A percentile compares a stretch with the other conserved stretches of the same genome.
Conservation (phyloP, 106 monocot genomes). For the Ottelia alismoides region DNA sequence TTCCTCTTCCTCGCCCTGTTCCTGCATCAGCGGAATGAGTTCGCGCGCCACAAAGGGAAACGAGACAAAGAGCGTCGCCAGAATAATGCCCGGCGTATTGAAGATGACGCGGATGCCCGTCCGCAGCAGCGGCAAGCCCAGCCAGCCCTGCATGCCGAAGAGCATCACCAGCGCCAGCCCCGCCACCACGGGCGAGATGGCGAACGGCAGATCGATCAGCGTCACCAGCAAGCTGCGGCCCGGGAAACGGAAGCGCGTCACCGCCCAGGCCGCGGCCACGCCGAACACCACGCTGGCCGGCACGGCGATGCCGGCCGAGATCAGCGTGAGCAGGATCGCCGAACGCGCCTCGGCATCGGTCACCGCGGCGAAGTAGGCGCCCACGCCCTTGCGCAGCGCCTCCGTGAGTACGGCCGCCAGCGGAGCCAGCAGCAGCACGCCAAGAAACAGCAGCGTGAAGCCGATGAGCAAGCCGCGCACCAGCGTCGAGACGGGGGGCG, state of each 20-base stretch:
- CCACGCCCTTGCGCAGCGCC: no score
- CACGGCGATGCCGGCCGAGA: not conserved
- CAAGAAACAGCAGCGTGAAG: no score
- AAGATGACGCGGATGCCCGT: not conserved
- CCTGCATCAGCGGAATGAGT: not conserved
- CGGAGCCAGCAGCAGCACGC: no score
- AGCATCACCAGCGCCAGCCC: not conserved
- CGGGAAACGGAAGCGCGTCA: no score
- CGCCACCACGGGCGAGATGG: not conserved
- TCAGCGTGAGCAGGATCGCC: not conserved
- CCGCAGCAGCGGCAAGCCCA: not conserved
- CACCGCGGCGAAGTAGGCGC: no score
- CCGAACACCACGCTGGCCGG: not conserved
- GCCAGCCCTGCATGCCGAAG: not conserved
- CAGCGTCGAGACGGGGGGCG: no score
- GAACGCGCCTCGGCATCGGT: no score
- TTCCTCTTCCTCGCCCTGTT: not conserved
- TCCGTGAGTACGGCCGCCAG: no score
- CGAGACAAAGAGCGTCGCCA: not conserved
- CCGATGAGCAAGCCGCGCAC: no score
- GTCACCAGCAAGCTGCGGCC: not conserved
- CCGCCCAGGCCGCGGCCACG: not conserved
- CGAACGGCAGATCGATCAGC: not conserved
- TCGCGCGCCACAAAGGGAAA: not conserved
- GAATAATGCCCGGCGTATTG: not conserved